A percentile compares a stretch with the other conserved stretches of the same genome.
Evolutionary conservation across 176 grass and related monocot genomes (phyloP).

Genomic region (Carex pumila): DNA sequence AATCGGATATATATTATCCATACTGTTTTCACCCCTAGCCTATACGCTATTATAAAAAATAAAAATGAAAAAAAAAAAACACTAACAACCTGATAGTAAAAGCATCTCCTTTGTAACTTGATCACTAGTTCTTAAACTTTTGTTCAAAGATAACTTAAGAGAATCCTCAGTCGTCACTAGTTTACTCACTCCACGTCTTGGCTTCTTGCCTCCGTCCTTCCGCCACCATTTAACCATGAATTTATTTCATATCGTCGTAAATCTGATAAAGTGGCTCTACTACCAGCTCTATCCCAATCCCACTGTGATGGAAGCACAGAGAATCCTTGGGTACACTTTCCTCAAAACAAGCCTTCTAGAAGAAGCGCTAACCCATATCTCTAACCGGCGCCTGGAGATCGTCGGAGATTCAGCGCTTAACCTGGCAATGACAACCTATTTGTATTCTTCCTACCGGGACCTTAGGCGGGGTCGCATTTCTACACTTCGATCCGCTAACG

Average conservation of each 20-base stretch:
- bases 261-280: neutral
- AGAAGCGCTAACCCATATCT: conserved; percentile 56
- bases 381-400: conserved; percentile 54
- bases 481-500: conserved; percentile 51
- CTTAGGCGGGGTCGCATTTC: conserved; percentile 40
- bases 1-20: no score
- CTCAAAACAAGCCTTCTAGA: conserved; percentile 37
- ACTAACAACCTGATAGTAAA: no score
- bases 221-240: neutral
- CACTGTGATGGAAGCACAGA: conserved; percentile 20
- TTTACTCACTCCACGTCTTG: neutral
- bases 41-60: no score
- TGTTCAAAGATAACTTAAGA: no score
- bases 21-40: no score
- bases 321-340: conserved; percentile 52
- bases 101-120: no score
- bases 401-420: conserved; percentile 55
- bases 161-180: neutral
- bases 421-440: conserved; percentile 44
- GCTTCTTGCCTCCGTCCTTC: neutral
- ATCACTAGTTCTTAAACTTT: no score
- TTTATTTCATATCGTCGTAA: neutral
- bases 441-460: conserved; percentile 39
- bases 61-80: no score
- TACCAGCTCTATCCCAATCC: neutral